Evolutionary conservation across 1,284 basidiomycete species (phyloP).

Genomic region (Trametes pubescens): DNA sequence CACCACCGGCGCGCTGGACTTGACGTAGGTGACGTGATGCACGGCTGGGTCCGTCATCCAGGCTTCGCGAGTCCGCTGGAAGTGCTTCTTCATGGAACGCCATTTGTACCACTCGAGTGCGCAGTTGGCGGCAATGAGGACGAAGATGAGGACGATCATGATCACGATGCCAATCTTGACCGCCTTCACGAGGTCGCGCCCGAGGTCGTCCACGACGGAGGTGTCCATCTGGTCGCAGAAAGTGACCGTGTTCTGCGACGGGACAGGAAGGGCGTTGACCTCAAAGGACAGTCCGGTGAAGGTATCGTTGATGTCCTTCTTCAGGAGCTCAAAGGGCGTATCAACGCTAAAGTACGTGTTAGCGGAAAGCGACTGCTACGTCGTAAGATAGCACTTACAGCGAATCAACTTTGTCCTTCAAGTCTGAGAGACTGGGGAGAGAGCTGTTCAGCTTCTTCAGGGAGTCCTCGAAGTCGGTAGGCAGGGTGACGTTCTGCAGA

Average conservation of each 20-base stretch:
- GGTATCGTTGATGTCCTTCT: constrained; percentile 88
- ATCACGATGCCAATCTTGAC: constrained; percentile 81
- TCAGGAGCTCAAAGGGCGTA: constrained; percentile 86
- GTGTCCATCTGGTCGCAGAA: constrained; percentile 84
- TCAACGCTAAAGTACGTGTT: constrained; percentile 63
- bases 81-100: constrained; percentile 68
- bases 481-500: constrained; percentile 84
- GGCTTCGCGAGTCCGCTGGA: constrained; percentile 74
- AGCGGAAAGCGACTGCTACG: constrained; percentile 20
- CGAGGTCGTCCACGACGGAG: constrained; percentile 85
- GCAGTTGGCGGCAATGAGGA: constrained; percentile 73
- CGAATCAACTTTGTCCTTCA: constrained; percentile 76
- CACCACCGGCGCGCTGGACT: constrained; percentile 55
- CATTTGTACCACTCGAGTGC: constrained; percentile 84
- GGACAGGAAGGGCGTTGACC: constrained; percentile 76
- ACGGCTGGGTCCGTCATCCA: constrained; percentile 78
- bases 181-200: constrained; percentile 75
- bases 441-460: constrained; percentile 81
- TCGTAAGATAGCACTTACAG: constrained; percentile 59
- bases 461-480: constrained; percentile 78
- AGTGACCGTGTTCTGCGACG: constrained; percentile 65
- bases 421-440: constrained; percentile 80
- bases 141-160: constrained; percentile 65
- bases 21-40: constrained; percentile 47
- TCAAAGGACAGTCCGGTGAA: constrained; percentile 77